Conservation (phyloP, 768 basidiomycete species). For the Serendipita sp. region DNA sequence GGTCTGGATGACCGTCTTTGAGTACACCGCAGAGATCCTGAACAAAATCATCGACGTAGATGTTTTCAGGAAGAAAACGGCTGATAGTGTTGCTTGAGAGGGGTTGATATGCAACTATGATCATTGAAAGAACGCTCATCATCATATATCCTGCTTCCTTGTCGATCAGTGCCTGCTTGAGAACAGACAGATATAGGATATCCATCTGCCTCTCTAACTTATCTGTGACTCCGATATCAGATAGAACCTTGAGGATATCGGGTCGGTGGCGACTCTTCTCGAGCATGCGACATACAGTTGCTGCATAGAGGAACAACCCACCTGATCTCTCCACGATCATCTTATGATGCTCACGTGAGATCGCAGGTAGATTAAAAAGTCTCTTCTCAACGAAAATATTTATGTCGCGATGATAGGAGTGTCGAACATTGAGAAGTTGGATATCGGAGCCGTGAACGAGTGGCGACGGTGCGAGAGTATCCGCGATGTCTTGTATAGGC, state of each 20-base stretch:
- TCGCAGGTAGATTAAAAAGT: neutral
- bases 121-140: neutral
- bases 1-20: slow-evolving; percentile 1
- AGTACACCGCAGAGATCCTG: neutral
- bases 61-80: neutral
- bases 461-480: neutral
- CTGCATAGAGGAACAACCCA: neutral
- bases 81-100: neutral
- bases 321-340: neutral
- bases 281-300: neutral
- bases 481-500: neutral
- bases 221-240: neutral
- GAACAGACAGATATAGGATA: neutral
- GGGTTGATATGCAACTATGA: neutral
- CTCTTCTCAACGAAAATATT: neutral
- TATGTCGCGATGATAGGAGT: neutral
- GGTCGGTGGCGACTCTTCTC: neutral
- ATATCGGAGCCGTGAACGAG: neutral
- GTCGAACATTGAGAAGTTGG: neutral
- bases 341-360: neutral
- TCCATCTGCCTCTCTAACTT: neutral
- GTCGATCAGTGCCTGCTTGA: neutral
- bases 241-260: neutral
- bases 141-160: neutral
- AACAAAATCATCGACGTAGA: neutral